phyloP scores from a whole-genome alignment of 2,329 filamentous ascomycete species.

The Colletotrichum truncatum region DNA sequence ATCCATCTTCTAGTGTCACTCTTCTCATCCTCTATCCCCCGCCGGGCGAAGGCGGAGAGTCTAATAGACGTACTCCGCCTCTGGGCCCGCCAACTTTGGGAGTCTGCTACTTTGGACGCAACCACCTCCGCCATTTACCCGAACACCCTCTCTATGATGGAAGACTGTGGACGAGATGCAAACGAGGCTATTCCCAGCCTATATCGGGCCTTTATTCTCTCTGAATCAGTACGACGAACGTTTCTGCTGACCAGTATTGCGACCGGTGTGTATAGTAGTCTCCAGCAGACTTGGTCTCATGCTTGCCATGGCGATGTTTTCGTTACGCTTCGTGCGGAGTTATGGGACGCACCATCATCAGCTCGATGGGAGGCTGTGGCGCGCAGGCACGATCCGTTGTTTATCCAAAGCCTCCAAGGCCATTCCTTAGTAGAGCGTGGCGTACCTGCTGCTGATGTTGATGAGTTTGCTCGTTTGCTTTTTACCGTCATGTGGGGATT shows the following conservation, averaged over 20 bases:
- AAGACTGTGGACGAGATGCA: background rate
- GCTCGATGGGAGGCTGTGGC: conserved; percentile 20
- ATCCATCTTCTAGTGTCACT: conserved; percentile 23
- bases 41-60: conserved; percentile 13
- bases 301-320: conserved; percentile 15
- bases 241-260: conserved; percentile 17
- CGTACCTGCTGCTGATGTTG: conserved; percentile 15
- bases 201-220: conserved; percentile 19
- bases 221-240: conserved; percentile 24
- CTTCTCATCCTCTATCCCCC: conserved; percentile 12
- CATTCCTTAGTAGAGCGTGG: conserved; percentile 11
- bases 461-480: conserved; percentile 22
- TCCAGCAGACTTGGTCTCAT: conserved; percentile 7
- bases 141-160: background rate
- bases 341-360: conserved; percentile 20
- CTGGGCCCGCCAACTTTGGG: conserved; percentile 15
- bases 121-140: background rate
- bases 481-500: conserved; percentile 25
- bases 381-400: conserved; percentile 7
- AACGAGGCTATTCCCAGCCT: background rate
- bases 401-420: conserved; percentile 6
- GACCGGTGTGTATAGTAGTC: conserved; percentile 16
- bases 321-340: conserved; percentile 8
- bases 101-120: conserved; percentile 8
- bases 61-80: conserved; percentile 11